phyloP scores from a whole-genome alignment of 202 grass and related monocot species.

The Elaeis oleifera region DNA sequence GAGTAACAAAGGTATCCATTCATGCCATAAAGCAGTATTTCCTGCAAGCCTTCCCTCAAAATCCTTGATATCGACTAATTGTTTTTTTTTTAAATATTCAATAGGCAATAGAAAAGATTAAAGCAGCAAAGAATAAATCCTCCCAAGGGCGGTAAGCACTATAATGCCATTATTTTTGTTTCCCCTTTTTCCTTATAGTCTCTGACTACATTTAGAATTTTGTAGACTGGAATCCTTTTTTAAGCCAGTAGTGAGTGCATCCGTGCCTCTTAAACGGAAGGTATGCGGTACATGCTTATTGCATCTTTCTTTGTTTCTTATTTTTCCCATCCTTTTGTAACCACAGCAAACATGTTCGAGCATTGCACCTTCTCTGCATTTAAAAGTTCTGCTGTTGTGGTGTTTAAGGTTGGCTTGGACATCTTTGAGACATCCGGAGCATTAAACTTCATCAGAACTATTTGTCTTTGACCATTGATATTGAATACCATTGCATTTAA shows the following conservation, averaged over 20 bases:
- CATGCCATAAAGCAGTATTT: slow-evolving; percentile 21
- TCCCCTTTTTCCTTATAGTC: slow-evolving; percentile 23
- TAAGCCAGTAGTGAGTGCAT: slow-evolving; percentile 47
- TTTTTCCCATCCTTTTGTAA: neutral
- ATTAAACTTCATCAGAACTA: too few relatives aligned
- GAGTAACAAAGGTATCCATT: slow-evolving; percentile 64
- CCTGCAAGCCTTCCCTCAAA: slow-evolving; percentile 7
- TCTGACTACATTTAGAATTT: slow-evolving; percentile 10
- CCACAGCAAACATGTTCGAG: too few relatives aligned
- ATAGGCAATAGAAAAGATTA: slow-evolving; percentile 87
- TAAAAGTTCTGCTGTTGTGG: too few relatives aligned
- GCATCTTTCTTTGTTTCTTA: neutral
- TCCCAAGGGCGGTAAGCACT: slow-evolving; percentile 47
- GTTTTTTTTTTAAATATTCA: slow-evolving; percentile 10
- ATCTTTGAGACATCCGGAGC: too few relatives aligned
- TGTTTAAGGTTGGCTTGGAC: too few relatives aligned
- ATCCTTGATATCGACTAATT: slow-evolving; percentile 31
- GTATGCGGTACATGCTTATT: slow-evolving; percentile 21
- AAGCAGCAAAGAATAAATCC: slow-evolving; percentile 56
- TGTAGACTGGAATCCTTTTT: slow-evolving; percentile 86
- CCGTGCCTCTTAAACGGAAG: slow-evolving; percentile 56
- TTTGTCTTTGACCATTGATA: too few relatives aligned
- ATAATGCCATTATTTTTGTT: slow-evolving; percentile 12
- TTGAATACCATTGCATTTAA: too few relatives aligned
- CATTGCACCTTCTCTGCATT: too few relatives aligned